These are phyloP conservation scores for Ustilago crameri DNA, from an alignment of 1,284 basidiomycete genomes.

Conservation along the genomic window DNA sequence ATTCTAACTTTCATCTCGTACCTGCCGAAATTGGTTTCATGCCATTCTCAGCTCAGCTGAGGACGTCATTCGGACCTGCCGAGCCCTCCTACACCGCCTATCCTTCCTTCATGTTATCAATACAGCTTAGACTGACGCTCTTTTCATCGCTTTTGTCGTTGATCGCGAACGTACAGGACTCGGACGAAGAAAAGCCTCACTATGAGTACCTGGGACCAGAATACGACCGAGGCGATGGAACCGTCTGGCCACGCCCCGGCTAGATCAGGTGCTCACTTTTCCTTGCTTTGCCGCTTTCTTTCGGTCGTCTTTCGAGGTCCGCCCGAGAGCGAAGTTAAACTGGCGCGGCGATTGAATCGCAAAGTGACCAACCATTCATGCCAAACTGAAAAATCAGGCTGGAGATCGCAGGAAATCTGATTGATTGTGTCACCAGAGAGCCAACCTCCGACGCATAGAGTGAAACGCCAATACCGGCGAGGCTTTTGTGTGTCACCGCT, in stretches of 20 bases:
- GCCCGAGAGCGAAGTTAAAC: not conserved
- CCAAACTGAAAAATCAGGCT: no score
- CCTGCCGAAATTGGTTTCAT: conserved; percentile 24
- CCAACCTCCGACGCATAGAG: no score
- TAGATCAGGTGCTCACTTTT: conserved; percentile 1
- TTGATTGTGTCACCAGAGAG: no score
- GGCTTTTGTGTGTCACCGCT: no score
- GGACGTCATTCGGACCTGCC: no score
- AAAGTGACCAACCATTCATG: not conserved
- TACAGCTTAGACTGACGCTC: conserved; percentile 5
- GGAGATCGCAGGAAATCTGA: no score
- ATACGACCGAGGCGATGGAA: conserved; percentile 52
- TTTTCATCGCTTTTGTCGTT: not conserved
- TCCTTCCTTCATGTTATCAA: no score
- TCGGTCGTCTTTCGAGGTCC: conserved; percentile 11
- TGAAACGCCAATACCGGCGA: no score
- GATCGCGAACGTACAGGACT: conserved; percentile 31
- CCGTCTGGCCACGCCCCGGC: conserved; percentile 47
- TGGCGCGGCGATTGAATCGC: not conserved
- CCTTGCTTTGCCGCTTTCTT: no score
- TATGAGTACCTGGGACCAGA: conserved; percentile 53
- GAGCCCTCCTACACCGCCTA: no score
- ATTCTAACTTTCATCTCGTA: not conserved
- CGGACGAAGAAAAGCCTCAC: conserved; percentile 59
- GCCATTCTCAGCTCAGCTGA: not conserved